Base-by-base conservation (phyloP, 306 rosid genomes). In the Canavalia gladiata region DNA sequence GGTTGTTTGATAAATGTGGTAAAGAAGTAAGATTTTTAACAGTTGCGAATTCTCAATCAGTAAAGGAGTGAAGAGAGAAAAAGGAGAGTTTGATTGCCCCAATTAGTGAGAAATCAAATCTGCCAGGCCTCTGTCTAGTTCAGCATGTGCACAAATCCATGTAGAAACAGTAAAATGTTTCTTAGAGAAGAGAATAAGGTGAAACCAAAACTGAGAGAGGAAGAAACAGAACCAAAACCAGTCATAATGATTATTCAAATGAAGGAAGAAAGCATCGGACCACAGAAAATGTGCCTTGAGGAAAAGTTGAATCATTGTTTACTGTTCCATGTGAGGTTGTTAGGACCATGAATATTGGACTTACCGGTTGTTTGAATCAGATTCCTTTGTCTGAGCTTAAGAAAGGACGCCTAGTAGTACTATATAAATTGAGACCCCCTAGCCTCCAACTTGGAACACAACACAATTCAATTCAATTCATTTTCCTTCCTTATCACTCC, bases 351-450 rank as follows among this genome's bases (percentile, higher is more conserved):
- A 84, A 71, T 79, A 57, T 62, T 63, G 81, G 82, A 69, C 64
- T 65, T 34, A 13, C 79, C 11, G 2, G 34, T 75, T 49, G 64
- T 71, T 69, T 81, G 89, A 83, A 86, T 86, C 85, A 83, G 91
- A 88, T 88, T 87, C 89, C 84, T 68, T 63, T 34, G 78, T 74
- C 63, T 81, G n/a, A 41, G 25, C 31, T 39, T 50, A 69, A 54
- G 58, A 35, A 67, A 31, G 76, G 76, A 37, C 59, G 7, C 51
- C 68, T 34, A 63, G 74, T 0, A 2, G 78, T 1, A 3, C 83
- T 80, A 88, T 87, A 91, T 91, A 91, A 85, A 91, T 89, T 54
- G 84, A 80, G 63, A 75, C 80, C 41, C 57, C 64, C 54, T 34
- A 62, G 28, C 74, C 35, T 72, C 43, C 79, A 66, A 42, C 1